These are phyloP conservation scores for Kurtzmaniella fragi DNA, from an alignment of 805 yeast species.

Conservation along the genomic window DNA sequence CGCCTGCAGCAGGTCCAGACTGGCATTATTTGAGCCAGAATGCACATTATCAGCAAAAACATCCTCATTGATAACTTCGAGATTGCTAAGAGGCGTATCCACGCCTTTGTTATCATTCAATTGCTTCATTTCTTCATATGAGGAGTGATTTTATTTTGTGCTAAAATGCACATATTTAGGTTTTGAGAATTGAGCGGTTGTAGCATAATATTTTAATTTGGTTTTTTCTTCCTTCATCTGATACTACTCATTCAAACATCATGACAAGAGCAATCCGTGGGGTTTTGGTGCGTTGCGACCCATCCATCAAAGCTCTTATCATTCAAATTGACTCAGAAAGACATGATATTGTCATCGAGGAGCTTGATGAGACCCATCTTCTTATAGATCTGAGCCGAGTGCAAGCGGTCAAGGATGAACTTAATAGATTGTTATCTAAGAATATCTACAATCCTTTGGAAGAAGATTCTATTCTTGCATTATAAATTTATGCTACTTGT, in stretches of 20 bases:
- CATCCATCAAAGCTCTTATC: conserved; percentile 84
- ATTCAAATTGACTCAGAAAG: conserved; percentile 71
- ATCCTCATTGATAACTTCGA: conserved; percentile 6
- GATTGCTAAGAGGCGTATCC: neutral
- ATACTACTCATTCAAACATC: neutral
- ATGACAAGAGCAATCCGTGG: conserved; percentile 44
- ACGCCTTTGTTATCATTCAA: conserved; percentile 3
- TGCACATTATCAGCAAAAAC: conserved; percentile 9
- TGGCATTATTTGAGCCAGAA: neutral
- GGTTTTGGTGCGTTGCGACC: conserved; percentile 61
- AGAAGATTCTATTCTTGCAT: conserved; percentile 44
- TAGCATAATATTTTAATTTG: too few species aligned
- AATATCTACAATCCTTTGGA: conserved; percentile 83
- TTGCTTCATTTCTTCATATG: conserved; percentile 1
- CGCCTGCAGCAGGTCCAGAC: too few species aligned
- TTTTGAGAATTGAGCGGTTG: too few species aligned
- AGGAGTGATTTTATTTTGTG: too few species aligned
- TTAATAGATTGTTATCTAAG: conserved; percentile 69
- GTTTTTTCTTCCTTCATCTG: too few species aligned
- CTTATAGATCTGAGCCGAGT: conserved; percentile 76
- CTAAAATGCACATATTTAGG: too few species aligned
- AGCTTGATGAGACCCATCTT: conserved; percentile 87
- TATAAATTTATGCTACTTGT: neutral
- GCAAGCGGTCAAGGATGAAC: conserved; percentile 68
- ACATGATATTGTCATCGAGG: conserved; percentile 68